These are phyloP conservation scores for Canna indica DNA, from an alignment of 176 grass and related monocot species.

Conservation along the genomic window DNA sequence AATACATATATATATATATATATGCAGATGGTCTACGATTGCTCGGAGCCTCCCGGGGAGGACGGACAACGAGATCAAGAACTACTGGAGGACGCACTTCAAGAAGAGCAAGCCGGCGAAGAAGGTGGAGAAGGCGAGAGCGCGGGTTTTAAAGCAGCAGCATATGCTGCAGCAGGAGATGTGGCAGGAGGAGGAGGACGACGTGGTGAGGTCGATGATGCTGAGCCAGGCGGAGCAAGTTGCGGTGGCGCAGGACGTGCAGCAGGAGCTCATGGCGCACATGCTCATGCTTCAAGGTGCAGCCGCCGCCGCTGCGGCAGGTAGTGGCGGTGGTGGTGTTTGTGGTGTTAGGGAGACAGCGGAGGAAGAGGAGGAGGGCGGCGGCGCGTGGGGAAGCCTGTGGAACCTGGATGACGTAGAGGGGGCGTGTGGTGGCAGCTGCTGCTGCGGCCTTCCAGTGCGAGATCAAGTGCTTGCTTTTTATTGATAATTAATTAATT, in stretches of 20 bases:
- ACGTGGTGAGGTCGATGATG: not conserved
- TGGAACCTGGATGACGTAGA: constrained; percentile 76
- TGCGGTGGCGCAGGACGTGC: not conserved
- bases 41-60: constrained; percentile 75
- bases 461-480: not conserved
- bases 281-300: constrained; percentile 38
- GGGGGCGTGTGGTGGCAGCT: not conserved
- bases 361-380: not conserved
- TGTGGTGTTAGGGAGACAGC: too few species aligned
- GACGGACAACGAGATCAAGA: constrained; percentile 99
- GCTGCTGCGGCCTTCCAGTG: not conserved
- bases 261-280: constrained; percentile 32
- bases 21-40: constrained; percentile 85
- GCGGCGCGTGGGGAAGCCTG: constrained; percentile 65
- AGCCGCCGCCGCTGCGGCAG: not conserved
- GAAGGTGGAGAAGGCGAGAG: constrained; percentile 51
- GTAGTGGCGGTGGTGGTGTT: not conserved
- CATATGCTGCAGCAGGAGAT: constrained; percentile 41
- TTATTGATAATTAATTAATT: too few species aligned
- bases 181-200: constrained; percentile 27
- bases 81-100: constrained; percentile 96
- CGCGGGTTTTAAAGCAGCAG: constrained; percentile 45
- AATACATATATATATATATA: not conserved
- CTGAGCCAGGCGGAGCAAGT: not conserved
- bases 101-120: constrained; percentile 69